phyloP scores from a whole-genome alignment of 2,329 filamentous ascomycete genomes.

The Claviceps fusiformis region DNA sequence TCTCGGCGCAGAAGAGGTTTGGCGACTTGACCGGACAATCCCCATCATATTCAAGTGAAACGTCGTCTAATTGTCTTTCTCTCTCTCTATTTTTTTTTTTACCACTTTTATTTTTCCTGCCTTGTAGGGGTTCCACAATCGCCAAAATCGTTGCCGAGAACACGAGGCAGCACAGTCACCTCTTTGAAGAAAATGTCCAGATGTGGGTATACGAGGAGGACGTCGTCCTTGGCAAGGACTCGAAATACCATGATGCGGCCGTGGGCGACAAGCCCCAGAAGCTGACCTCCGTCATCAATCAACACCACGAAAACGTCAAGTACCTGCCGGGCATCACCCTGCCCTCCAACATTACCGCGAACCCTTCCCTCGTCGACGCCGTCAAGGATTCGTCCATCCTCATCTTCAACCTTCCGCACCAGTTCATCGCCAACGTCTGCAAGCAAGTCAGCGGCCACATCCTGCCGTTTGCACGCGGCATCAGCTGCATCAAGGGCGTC shows the following conservation, averaged over 20 bases:
- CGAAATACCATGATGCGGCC: slow-evolving; percentile 55
- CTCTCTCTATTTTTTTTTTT: too few species aligned
- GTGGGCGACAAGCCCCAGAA: slow-evolving; percentile 61
- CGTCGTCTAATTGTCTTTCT: neutral
- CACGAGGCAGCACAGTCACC: slow-evolving; percentile 56
- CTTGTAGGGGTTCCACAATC: slow-evolving; percentile 77
- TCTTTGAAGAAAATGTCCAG: slow-evolving; percentile 82
- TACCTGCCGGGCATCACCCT: slow-evolving; percentile 84
- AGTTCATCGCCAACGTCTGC: slow-evolving; percentile 85
- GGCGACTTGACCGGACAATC: neutral
- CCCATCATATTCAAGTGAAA: neutral
- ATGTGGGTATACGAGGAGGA: slow-evolving; percentile 99
- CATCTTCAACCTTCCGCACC: slow-evolving; percentile 92
- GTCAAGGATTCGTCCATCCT: slow-evolving; percentile 78
- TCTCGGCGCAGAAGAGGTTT: neutral
- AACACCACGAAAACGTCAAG: slow-evolving; percentile 89
- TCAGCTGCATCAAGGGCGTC: slow-evolving; percentile 97
- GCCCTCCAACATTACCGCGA: slow-evolving; percentile 71
- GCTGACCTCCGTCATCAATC: slow-evolving; percentile 84
- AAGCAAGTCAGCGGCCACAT: slow-evolving; percentile 77
- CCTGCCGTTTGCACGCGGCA: slow-evolving; percentile 78
- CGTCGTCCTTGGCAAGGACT: slow-evolving; percentile 57
- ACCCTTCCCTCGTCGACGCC: slow-evolving; percentile 65
- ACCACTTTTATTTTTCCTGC: neutral
- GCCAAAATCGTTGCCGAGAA: slow-evolving; percentile 96